Base-by-base conservation (phyloP, 257 asterid species). In the Ilex aquifolium region DNA sequence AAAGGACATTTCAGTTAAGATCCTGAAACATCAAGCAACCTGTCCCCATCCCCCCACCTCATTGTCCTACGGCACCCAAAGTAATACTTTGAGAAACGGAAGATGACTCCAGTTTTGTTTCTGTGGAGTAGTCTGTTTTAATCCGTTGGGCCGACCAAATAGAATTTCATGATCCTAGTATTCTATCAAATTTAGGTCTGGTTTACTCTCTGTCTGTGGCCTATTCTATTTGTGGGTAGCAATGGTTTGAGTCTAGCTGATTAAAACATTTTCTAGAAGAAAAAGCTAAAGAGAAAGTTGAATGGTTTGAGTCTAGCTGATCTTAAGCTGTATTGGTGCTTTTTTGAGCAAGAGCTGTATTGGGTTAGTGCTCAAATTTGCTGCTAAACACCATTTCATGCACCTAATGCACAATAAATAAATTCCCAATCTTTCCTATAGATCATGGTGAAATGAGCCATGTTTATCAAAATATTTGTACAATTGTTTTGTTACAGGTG, bases 401-500 rank as follows among this genome's bases (percentile, higher is more conserved):
- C 10, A 11, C 4, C n/a, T 49, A 3, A 49, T 49, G 14, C 0
- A 7, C 14, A 3, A 1, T 4, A n/a, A 3, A 4, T 4, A n/a
- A 11, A 11, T 6, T 49, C n/a, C 17, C 54, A 4, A n/a, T 11
- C 17, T 49, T 8, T 11, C 17, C 17, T 15, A 13, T 56, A 60
- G 29, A 59, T 48, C 36, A 51, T 66, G 77, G 76, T 67, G 64
- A 77, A 65, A 56, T 75, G 75, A 73, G 80, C n/a, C 63, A 66
- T 59, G 66, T 81, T 77, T 79, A 86, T 85, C 79, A 77, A 74
- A 75, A 73, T 59, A 65, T 77, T 84, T 77, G 79, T 83, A 74
- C 64, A 75, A 59, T 75, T 72, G 62, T 73, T 60, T 76, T 69
- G 68, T 62, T 77, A 74, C 95, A 91, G 98, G 92, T 91, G 60